Evolutionary conservation across 2,329 filamentous ascomycete genomes (phyloP), one percentile per base, ranked within the genome.

Genomic region (Talaromyces piceae): DNA sequence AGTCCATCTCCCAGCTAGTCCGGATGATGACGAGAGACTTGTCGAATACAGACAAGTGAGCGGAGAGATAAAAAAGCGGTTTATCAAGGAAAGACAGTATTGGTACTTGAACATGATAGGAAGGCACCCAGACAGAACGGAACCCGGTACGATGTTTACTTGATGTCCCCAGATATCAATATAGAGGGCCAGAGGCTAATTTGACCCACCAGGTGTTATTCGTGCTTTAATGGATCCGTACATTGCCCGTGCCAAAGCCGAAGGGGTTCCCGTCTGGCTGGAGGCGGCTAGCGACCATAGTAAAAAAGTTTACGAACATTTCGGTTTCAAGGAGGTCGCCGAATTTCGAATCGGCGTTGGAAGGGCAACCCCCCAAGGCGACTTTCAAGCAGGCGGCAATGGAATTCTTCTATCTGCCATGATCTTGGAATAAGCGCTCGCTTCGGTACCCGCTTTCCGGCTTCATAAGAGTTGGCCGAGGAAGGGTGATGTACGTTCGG

Each of bases 221-320:
- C 45, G 52, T 9, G 52, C 52, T 49, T n/a, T 54, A 5, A 46
- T 54, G 16, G 52, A 54, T 9, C 52, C 52, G n/a, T 54, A 54
- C 13, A 46, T 54, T 41, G 39, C 41, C 3, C 49, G 49, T 31
- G 52, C 52, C 22, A 18, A 27, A n/a, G 39, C 46, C 16, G 27
- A 54, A 18, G 41, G 41, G 2, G 31, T 49, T 4, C 45, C 52
- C 13, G 18, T 54, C 18, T 54, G 52, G 52, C 45, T 54, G 2
- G 52, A 54, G 43, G 52, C 52, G 18, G 28, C 52, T 7, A 54
- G 25, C 37, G 52, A 54, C 25, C 52, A 52, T 25, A 49, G 49
- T 31, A 52, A 41, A 23, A 45, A 49, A 23, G 49, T 54, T 4
- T 54, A 54, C 26, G 52, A 54, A 26, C 52, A 52, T 39, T 18